Evolutionary conservation across 2,329 filamentous ascomycete species (phyloP).

Genomic region (Aspergillus ibericus): DNA sequence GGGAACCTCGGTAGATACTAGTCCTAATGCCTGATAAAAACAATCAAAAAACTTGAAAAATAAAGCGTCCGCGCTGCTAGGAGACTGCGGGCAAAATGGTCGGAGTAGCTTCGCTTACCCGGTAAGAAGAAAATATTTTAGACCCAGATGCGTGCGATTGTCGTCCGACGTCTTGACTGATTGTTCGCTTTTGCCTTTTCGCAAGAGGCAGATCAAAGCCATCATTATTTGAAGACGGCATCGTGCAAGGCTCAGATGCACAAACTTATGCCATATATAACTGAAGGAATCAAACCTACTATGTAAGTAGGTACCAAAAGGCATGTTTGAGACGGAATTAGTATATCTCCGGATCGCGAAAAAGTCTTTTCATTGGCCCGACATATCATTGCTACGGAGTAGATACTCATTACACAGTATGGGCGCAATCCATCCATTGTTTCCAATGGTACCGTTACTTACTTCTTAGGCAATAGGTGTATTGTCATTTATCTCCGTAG

Average conservation of each 20-base stretch:
- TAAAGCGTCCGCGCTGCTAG: neutral
- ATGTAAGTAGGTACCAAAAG: neutral
- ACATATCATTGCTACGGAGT: neutral
- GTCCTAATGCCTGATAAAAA: conserved; percentile 71
- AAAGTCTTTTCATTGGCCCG: neutral
- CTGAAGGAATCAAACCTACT: neutral
- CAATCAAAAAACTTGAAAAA: conserved; percentile 1
- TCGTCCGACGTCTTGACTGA: conserved; percentile 42
- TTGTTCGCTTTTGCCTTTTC: conserved; percentile 71
- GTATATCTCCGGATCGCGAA: neutral
- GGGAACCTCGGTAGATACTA: conserved; percentile 92
- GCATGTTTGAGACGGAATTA: neutral
- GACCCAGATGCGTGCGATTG: conserved; percentile 57
- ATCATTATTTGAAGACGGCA: conserved; percentile 52
- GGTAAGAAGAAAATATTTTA: conserved; percentile 87
- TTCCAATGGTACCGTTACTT: no score
- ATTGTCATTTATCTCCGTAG: no score
- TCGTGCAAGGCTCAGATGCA: conserved; percentile 24
- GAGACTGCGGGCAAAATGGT: neutral
- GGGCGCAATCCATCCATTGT: neutral
- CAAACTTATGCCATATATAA: neutral
- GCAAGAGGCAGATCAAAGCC: conserved; percentile 62
- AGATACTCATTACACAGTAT: neutral
- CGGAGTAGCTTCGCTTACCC: conserved; percentile 57
- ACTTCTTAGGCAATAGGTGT: neutral